Base-by-base conservation (phyloP, 2,329 filamentous ascomycete genomes). In the Lachnellula suecica region DNA sequence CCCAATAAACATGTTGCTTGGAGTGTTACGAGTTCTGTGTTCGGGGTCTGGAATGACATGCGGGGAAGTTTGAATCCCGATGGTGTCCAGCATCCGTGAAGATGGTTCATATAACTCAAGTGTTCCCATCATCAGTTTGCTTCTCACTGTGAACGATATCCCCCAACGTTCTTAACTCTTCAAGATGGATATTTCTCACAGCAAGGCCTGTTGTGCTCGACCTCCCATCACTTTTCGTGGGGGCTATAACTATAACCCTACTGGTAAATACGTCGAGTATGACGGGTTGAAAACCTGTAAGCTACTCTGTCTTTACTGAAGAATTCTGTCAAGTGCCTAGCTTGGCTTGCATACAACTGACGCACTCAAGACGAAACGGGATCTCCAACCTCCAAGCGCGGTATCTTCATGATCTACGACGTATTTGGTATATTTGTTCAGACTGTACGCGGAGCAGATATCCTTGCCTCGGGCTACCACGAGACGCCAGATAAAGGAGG, bases 371-470 rank as follows among this genome's bases (percentile, higher is more conserved):
- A 82, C 54, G 70, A 74, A 7, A 74, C 71, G 10, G 74, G 76
- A 37, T 72, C 77, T 17, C 61, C 66, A 13, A 69, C 71, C 31
- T 70, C 76, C 24, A 72, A 70, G 58, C 83, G 82, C 68, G 85
- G 78, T 47, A 75, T 88, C 49, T 68, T 88, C 47, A 67, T 78
- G 54, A 78, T 86, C 65, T 84, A 73, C 67, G 85, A 88, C 68
- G 83, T 86, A 64, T 86, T 87, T 63, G 84, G 85, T 60, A 82
- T 85, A 77, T 87, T 79, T 64, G 78, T 81, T 31, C 86, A 89
- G 70, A 86, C 84, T 4, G 58, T 88, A 5, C 84, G 87, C 66
- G 86, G 85, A 19, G 82, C 82, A 56, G 86, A 89, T 61, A 87
- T 81, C 58, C 72, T 86, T n/a, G 76, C 81, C 37, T 71, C 71